phyloP scores from a whole-genome alignment of 2,329 filamentous ascomycete genomes.

The Leptographium flavum region DNA sequence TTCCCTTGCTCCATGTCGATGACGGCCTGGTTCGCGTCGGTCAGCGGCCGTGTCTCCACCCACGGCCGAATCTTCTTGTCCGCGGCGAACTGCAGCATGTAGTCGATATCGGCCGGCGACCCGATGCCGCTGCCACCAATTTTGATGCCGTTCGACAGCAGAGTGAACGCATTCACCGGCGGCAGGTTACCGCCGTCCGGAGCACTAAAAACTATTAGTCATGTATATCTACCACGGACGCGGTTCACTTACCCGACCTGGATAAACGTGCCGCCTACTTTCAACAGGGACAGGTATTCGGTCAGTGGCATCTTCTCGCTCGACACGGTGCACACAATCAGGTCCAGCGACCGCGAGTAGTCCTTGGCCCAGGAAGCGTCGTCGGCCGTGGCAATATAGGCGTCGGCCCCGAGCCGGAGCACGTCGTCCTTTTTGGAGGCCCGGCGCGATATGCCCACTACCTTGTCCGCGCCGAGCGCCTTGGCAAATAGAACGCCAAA shows the following conservation, averaged over 20 bases:
- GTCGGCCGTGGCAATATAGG: conserved; percentile 43
- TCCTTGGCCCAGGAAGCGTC: conserved; percentile 37
- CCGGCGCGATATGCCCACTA: conserved; percentile 45
- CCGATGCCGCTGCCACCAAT: conserved; percentile 44
- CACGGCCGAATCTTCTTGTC: conserved; percentile 56
- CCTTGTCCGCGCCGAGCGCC: conserved; percentile 44
- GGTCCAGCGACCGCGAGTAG: conserved; percentile 52
- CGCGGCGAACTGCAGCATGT: conserved; percentile 57
- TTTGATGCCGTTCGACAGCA: conserved; percentile 58
- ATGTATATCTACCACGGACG: too few species aligned
- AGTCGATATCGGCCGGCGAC: conserved; percentile 56
- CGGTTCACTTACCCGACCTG: background rate
- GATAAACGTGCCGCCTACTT: conserved; percentile 41
- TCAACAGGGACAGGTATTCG: conserved; percentile 64
- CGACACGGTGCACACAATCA: conserved; percentile 57
- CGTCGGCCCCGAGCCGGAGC: conserved; percentile 42
- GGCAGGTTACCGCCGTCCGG: background rate
- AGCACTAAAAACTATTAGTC: background rate
- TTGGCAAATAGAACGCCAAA: conserved; percentile 57
- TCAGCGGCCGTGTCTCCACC: conserved; percentile 38
- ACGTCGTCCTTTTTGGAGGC: conserved; percentile 47
- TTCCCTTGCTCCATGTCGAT: background rate
- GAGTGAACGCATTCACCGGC: conserved; percentile 15
- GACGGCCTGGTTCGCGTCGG: background rate
- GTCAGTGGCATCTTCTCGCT: conserved; percentile 53